These are phyloP conservation scores for Diddensiella santjacobensis DNA, from an alignment of 805 yeast genomes.

Conservation along the genomic window DNA sequence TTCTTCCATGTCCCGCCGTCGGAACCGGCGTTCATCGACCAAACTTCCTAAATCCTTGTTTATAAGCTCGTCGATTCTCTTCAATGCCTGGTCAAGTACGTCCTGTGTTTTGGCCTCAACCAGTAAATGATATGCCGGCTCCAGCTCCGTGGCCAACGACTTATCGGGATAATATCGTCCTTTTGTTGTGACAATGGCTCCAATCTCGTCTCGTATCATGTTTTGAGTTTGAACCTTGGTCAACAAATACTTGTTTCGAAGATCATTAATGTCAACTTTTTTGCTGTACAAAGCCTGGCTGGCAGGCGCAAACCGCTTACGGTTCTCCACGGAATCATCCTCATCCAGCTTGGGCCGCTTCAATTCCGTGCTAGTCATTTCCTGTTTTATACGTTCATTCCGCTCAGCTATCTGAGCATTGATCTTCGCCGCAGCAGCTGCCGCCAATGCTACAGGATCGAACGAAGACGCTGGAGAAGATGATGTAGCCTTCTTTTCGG, in stretches of 20 bases:
- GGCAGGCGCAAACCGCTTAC: slow-evolving; percentile 2
- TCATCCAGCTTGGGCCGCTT: neutral
- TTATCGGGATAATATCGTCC: slow-evolving; percentile 37
- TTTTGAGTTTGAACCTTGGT: slow-evolving; percentile 34
- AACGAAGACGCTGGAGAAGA: slow-evolving; percentile 10
- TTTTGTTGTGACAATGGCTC: slow-evolving; percentile 31
- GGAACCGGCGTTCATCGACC: slow-evolving; percentile 28
- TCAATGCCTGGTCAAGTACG: slow-evolving; percentile 52
- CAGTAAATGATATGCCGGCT: slow-evolving; percentile 32
- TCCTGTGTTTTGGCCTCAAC: slow-evolving; percentile 60
- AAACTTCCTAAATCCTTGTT: slow-evolving; percentile 28
- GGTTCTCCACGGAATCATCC: neutral
- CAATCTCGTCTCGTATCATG: slow-evolving; percentile 29
- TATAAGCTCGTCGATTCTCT: slow-evolving; percentile 57
- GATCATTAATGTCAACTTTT: slow-evolving; percentile 34
- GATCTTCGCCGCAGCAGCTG: slow-evolving; percentile 34
- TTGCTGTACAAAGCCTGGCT: slow-evolving; percentile 20
- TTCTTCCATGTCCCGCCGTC: slow-evolving; percentile 21
- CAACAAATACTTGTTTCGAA: slow-evolving; percentile 34
- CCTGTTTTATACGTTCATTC: slow-evolving; percentile 1
- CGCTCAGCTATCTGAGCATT: slow-evolving; percentile 30
- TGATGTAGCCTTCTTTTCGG: too few species aligned
- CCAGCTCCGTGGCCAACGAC: slow-evolving; percentile 29
- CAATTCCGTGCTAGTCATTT: neutral
- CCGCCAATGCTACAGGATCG: slow-evolving; percentile 31